A percentile compares a stretch with the other conserved stretches of the same genome.
These are phyloP conservation scores for Trypanosoma cruzi DNA, from an alignment of 208 protist species.

Conservation along the genomic window DNA sequence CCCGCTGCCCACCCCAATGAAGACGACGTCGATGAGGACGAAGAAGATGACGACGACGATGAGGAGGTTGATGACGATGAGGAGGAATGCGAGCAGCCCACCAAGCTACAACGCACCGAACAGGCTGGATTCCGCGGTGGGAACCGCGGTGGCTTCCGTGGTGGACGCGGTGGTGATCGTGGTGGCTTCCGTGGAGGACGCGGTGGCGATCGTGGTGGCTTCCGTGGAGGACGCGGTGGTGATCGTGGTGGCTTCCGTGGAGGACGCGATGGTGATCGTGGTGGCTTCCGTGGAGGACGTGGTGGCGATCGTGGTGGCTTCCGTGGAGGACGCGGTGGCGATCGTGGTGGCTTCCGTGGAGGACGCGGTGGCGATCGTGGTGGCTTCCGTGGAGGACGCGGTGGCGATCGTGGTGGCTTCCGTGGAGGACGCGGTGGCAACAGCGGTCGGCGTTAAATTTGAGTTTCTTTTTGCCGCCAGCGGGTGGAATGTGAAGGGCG, in stretches of 20 bases:
- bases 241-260: slow-evolving; percentile 36
- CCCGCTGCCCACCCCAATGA: too few species aligned
- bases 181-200: slow-evolving; percentile 60
- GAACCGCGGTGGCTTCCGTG: slow-evolving; percentile 32
- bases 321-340: slow-evolving; percentile 44
- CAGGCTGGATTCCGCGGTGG: slow-evolving; percentile 52
- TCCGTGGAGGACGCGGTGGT: slow-evolving; percentile 3
- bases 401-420: slow-evolving; percentile 17
- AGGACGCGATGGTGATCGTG: slow-evolving; percentile 14
- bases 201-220: slow-evolving; percentile 15
- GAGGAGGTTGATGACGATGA: slow-evolving; percentile 42
- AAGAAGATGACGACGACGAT: too few species aligned
- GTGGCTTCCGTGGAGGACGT: slow-evolving; percentile 35
- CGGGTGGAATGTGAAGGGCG: neutral
- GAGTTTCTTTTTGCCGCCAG: neutral
- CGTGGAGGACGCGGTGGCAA: slow-evolving; percentile 7
- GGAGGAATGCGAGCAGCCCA: slow-evolving; percentile 36
- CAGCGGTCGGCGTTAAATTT: neutral
- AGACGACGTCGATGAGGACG: too few species aligned
- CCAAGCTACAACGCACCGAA: slow-evolving; percentile 83
- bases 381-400: slow-evolving; percentile 52
- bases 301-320: slow-evolving; percentile 69
- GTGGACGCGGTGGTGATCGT: slow-evolving; percentile 55
- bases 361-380: slow-evolving; percentile 53
- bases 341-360: slow-evolving; percentile 33